These are phyloP conservation scores for Cutaneotrichosporon cyanovorans DNA, from an alignment of 1,284 basidiomycete genomes.

Conservation along the genomic window DNA sequence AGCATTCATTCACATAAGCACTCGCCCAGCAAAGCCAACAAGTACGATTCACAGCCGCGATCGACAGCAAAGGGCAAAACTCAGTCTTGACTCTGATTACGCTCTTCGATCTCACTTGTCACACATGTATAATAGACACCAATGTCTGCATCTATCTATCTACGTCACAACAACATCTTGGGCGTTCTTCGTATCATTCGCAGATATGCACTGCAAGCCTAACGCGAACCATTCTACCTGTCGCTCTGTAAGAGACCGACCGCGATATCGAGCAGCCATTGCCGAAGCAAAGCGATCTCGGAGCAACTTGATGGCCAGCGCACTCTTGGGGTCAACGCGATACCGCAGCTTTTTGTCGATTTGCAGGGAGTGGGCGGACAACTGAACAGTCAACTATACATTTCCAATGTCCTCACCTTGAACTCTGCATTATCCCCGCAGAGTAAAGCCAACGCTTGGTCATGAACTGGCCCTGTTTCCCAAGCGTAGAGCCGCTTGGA, in stretches of 20 bases:
- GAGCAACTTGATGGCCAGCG: constrained; percentile 72
- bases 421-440: constrained; percentile 83
- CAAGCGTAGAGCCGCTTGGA: constrained; percentile 71
- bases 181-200: constrained; percentile 7
- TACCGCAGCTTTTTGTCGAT: constrained; percentile 83
- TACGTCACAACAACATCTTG: constrained; percentile 24
- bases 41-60: constrained; percentile 14
- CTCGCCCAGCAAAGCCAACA: constrained; percentile 12
- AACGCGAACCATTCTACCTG: constrained; percentile 65
- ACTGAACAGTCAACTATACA: constrained; percentile 47
- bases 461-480: constrained; percentile 87
- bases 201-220: constrained; percentile 52
- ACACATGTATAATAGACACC: neutral
- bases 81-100: neutral
- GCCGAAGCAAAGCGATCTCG: constrained; percentile 60
- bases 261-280: constrained; percentile 55
- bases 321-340: constrained; percentile 61
- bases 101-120: neutral
- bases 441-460: constrained; percentile 70
- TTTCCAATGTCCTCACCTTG: constrained; percentile 56
- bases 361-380: constrained; percentile 61
- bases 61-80: constrained; percentile 3
- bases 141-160: too few relatives aligned
- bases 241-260: constrained; percentile 55
- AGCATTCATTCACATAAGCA: constrained; percentile 1